These are phyloP conservation scores for Pestalotiopsis sp. DNA, from an alignment of 2,329 filamentous ascomycete species.

Conservation along the genomic window DNA sequence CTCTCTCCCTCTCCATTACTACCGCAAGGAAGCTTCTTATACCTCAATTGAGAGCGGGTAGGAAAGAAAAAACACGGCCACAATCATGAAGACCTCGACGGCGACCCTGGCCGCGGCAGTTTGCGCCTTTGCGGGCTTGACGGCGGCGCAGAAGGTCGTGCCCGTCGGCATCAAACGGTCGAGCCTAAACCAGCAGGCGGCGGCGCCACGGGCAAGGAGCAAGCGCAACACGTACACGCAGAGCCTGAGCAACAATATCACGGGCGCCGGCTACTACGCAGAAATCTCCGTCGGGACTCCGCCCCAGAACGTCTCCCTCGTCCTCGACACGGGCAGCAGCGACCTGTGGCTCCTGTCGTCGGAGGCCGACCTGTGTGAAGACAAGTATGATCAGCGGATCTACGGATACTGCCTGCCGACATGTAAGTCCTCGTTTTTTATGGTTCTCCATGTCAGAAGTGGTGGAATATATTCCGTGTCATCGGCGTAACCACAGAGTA, in stretches of 20 bases:
- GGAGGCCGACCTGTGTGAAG: conserved; percentile 42
- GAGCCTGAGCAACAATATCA: conserved; percentile 10
- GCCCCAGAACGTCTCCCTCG: conserved; percentile 53
- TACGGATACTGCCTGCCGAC: conserved; percentile 41
- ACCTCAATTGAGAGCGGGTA: too few relatives aligned
- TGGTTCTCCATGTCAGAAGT: not conserved
- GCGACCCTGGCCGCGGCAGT: not conserved
- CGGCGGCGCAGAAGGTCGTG: conserved; percentile 7
- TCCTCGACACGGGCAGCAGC: conserved; percentile 65
- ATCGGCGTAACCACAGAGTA: not conserved
- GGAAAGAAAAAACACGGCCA: not conserved
- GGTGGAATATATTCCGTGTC: not conserved
- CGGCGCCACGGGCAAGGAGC: not conserved
- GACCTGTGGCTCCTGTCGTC: conserved; percentile 60
- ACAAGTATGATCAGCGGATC: conserved; percentile 32
- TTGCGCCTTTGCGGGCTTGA: not conserved
- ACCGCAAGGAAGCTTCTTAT: too few relatives aligned
- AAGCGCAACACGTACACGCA: conserved; percentile 8
- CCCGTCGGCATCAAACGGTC: conserved; percentile 4
- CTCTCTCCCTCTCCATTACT: too few relatives aligned
- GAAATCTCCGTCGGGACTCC: conserved; percentile 63
- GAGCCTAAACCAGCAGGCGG: not conserved
- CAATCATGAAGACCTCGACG: not conserved
- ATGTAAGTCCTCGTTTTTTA: conserved; percentile 36
- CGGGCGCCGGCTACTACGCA: conserved; percentile 27